Evolutionary conservation across 208 protist genomes (phyloP), one percentile per base, ranked within the genome.

Genomic region (Trypanosomatidae sp.): DNA sequence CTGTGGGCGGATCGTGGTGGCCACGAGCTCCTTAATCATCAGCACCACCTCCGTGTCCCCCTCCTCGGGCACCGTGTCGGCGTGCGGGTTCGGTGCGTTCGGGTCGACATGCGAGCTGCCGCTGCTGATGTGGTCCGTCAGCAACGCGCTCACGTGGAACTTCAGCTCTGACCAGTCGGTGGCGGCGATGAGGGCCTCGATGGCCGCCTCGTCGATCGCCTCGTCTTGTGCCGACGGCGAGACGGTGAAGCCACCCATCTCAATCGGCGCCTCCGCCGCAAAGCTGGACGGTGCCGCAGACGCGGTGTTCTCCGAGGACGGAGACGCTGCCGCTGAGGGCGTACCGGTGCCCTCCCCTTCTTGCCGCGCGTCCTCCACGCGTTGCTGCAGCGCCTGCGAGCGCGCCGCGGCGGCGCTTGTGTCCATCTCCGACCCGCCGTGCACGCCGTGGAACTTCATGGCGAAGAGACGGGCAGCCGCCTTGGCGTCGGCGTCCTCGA

Each of bases 21-120:
- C 80, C n/a, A 98, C 80, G 33, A 97, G 88, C 82, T 98, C 93
- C 80, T 98, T 98, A 30, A 98, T 86, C 76, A 93, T 91, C 53
- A 93, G 73, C 75, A 97, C 85, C 30, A 95, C 82, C 73, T 98
- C 95, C 13, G 85, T 83, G 73, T 98, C 95, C 1, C 83, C 87
- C 15, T 91, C 88, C 67, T 84, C 68, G 13, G 93, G 86, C 12
- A 91, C 74, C 5, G 95, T 98, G 83, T 98, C 95, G 6, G 81
- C 77, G 78, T 96, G 90, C 8, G 92, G 93, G 79, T 95, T 87
- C 3, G 90, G 87, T 4, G 89, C 89, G 76, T 81, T 88, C 0
- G 82, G 84, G 55, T 90, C 74, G 36, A 97, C 73, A 71, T 95
- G 90, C 47, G 92, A 81, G 28, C 79, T 71, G 22, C 91, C 91